Conservation (phyloP, 2,329 filamentous ascomycete genomes). For the Penicillium sp. region DNA sequence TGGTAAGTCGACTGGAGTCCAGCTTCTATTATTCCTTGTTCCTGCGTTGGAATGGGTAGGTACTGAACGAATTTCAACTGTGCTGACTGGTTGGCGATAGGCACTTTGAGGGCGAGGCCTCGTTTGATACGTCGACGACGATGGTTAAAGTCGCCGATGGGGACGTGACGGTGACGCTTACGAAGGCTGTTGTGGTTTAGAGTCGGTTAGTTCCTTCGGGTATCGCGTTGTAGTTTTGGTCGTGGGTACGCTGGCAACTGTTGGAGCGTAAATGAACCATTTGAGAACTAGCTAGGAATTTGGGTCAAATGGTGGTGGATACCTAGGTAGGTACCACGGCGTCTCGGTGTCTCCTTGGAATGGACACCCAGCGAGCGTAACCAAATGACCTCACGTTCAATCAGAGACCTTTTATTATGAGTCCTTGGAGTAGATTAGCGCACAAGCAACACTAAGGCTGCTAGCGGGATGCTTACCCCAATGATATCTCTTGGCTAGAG, state of each 20-base stretch:
- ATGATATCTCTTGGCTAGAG: background rate
- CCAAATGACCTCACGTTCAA: too few species aligned
- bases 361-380: too few species aligned
- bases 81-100: background rate
- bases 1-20: conserved; percentile 51
- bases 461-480: background rate
- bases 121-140: conserved; percentile 46
- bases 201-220: too few species aligned
- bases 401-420: background rate
- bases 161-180: background rate
- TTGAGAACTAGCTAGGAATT: too few species aligned
- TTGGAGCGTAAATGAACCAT: too few species aligned
- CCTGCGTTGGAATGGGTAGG: background rate
- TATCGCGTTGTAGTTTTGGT: background rate
- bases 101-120: conserved; percentile 54
- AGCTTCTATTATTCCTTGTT: background rate
- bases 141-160: background rate
- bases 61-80: background rate
- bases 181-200: background rate
- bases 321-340: too few species aligned
- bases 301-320: too few species aligned
- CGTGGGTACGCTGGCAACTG: background rate
- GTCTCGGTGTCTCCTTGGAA: too few species aligned
- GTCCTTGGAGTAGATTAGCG: background rate
- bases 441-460: background rate